Conservation (phyloP, 2,329 filamentous ascomycete species). For the Pseudogymnoascus sp. region DNA sequence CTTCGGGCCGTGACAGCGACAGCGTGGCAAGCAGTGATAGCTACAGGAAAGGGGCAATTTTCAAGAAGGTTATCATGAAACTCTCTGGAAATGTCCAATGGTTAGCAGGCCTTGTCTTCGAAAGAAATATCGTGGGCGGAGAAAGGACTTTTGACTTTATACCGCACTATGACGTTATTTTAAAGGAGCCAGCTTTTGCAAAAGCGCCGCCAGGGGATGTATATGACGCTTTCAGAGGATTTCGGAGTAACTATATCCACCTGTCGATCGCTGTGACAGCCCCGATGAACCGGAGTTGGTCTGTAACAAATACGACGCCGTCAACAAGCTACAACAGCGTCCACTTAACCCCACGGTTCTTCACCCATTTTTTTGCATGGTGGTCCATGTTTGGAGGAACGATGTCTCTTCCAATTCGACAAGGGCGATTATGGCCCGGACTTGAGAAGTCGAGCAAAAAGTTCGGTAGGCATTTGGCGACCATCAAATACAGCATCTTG, state of each 20-base stretch:
- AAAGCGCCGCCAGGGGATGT: constrained; percentile 44
- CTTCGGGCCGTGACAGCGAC: constrained; percentile 39
- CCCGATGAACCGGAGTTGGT: constrained; percentile 80
- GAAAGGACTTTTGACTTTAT: constrained; percentile 78
- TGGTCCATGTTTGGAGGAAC: constrained; percentile 94
- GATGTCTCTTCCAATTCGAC: constrained; percentile 88
- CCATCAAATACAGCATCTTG: constrained; percentile 93
- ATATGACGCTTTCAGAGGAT: constrained; percentile 95
- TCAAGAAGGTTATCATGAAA: constrained; percentile 99
- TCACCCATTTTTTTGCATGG: constrained; percentile 97
- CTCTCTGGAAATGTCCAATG: constrained; percentile 92
- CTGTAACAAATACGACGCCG: constrained; percentile 60
- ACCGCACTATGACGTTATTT: constrained; percentile 82
- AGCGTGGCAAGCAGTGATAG: constrained; percentile 48
- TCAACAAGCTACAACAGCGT: constrained; percentile 94
- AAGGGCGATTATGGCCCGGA: constrained; percentile 84
- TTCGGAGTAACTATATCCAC: constrained; percentile 93
- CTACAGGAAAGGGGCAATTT: constrained; percentile 66
- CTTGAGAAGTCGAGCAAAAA: constrained; percentile 97
- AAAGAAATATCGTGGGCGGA: constrained; percentile 66
- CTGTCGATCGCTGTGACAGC: constrained; percentile 86
- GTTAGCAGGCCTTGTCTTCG: constrained; percentile 86
- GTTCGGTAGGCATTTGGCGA: constrained; percentile 92
- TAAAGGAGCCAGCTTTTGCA: constrained; percentile 72
- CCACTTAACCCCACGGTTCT: constrained; percentile 89